Percentiles rank a stretch among this genome's conserved stretches.
Evolutionary conservation across 371 early-diverging fungal genomes (phyloP).

Genomic region (Rhizopus arrhizus): DNA sequence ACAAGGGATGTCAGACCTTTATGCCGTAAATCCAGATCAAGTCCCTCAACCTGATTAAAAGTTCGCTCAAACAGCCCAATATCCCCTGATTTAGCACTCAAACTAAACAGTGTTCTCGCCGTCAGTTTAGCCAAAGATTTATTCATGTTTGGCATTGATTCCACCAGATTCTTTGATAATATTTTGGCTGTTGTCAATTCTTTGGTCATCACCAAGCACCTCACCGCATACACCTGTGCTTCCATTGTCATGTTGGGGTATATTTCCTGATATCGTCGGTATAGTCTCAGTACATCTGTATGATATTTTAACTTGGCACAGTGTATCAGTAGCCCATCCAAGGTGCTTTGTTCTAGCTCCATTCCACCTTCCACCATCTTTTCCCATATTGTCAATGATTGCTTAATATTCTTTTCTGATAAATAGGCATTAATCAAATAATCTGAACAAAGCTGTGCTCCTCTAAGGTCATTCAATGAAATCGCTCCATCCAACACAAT

Average conservation of each 20-base stretch:
- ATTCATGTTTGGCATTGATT: slow-evolving; percentile 5
- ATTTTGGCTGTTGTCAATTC: slow-evolving; percentile 12
- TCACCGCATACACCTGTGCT: slow-evolving; percentile 22
- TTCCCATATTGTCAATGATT: slow-evolving; percentile 33
- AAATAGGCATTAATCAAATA: slow-evolving; percentile 29
- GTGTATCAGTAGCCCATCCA: slow-evolving; percentile 6
- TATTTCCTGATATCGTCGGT: slow-evolving; percentile 26
- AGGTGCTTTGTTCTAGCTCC: background rate
- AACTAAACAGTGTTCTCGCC: slow-evolving; percentile 22
- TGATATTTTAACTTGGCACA: slow-evolving; percentile 28
- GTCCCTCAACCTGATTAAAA: slow-evolving; percentile 14
- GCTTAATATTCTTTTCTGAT: slow-evolving; percentile 15
- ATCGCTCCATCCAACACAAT: slow-evolving; percentile 24
- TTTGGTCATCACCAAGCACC: slow-evolving; percentile 24
- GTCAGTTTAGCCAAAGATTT: slow-evolving; percentile 10
- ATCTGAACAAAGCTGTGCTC: slow-evolving; percentile 9
- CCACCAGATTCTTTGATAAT: slow-evolving; percentile 21
- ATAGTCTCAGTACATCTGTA: slow-evolving; percentile 30
- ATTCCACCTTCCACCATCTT: slow-evolving; percentile 6
- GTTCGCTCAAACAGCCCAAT: slow-evolving; percentile 27
- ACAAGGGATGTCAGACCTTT: slow-evolving; percentile 34
- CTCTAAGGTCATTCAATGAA: slow-evolving; percentile 18
- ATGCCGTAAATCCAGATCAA: slow-evolving; percentile 24
- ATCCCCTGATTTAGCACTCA: slow-evolving; percentile 42
- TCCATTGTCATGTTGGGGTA: slow-evolving; percentile 32